These are phyloP conservation scores for Colletotrichum sidae DNA, from an alignment of 2,329 filamentous ascomycete genomes.

Conservation along the genomic window DNA sequence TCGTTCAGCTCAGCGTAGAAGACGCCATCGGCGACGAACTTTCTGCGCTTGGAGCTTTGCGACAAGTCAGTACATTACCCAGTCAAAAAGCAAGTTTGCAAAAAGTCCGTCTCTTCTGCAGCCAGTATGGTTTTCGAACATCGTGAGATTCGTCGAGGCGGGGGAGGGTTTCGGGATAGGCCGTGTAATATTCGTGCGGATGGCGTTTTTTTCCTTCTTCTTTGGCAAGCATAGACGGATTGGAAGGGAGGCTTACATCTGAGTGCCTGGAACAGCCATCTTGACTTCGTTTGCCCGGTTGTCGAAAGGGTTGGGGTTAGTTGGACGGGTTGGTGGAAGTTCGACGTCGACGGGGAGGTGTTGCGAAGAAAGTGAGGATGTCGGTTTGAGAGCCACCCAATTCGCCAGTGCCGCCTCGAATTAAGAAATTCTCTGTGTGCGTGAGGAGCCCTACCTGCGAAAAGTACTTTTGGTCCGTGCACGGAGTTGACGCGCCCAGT, in stretches of 20 bases:
- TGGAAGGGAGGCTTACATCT: conserved; percentile 63
- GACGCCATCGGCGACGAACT: conserved; percentile 97
- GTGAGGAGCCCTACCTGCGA: too few relatives aligned
- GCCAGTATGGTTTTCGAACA: conserved; percentile 10
- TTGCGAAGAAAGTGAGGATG: conserved; percentile 30
- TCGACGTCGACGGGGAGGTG: conserved; percentile 47
- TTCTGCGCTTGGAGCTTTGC: conserved; percentile 87
- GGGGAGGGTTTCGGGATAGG: neutral
- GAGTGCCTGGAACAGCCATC: conserved; percentile 71
- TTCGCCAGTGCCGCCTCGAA: too few relatives aligned
- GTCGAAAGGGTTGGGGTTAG: conserved; percentile 37
- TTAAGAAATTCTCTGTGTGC: too few relatives aligned
- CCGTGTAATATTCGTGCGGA: neutral
- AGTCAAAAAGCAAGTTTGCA: too few relatives aligned
- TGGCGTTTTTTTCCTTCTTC: neutral
- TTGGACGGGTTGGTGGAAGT: conserved; percentile 50
- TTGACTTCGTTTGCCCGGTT: conserved; percentile 54
- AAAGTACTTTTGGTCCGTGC: too few relatives aligned
- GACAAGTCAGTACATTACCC: conserved; percentile 30
- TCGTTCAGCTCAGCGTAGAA: conserved; percentile 99
- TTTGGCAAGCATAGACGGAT: neutral
- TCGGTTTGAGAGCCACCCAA: neutral
- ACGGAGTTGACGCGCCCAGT: too few relatives aligned
- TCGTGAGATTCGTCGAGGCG: conserved; percentile 14
- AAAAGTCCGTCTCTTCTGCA: neutral